phyloP scores from a whole-genome alignment of 1,139 yeast species.

The Saccharomycopsis crataegensis region DNA sequence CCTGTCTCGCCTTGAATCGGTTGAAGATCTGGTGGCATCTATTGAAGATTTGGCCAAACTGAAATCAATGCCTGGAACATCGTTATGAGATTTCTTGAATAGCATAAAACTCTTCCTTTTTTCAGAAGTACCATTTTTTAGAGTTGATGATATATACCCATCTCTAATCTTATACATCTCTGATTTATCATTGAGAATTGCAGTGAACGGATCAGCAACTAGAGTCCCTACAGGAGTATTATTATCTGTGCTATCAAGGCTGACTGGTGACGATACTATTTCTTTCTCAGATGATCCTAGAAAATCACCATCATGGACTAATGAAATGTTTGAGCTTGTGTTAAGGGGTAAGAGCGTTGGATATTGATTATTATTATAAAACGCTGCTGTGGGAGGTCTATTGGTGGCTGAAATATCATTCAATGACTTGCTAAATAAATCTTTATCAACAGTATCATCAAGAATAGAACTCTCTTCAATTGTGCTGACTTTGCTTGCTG shows the following conservation, averaged over 20 bases:
- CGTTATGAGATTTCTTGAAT: background rate
- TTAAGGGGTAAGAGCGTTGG: background rate
- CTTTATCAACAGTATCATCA: background rate
- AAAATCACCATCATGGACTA: background rate
- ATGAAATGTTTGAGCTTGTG: background rate
- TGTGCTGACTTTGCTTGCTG: constrained; percentile 9
- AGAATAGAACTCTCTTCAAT: constrained; percentile 9
- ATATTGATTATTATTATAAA: background rate
- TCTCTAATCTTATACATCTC: background rate
- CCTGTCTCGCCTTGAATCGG: background rate
- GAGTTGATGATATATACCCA: background rate
- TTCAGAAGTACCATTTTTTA: background rate
- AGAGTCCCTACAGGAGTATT: background rate
- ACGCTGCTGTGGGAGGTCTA: too few relatives aligned
- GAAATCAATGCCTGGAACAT: constrained; percentile 1
- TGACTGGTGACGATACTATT: constrained; percentile 3
- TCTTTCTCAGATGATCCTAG: background rate
- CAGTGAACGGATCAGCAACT: constrained; percentile 12
- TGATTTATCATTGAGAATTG: constrained; percentile 3
- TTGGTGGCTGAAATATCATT: background rate
- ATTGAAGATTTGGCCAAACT: constrained; percentile 1
- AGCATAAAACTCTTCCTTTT: constrained; percentile 5
- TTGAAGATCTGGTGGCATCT: background rate
- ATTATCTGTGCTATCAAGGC: constrained; percentile 5
- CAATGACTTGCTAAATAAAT: constrained; percentile 1